Conservation (phyloP, 73 alveolate genomes). For the Effrenium voratum region DNA sequence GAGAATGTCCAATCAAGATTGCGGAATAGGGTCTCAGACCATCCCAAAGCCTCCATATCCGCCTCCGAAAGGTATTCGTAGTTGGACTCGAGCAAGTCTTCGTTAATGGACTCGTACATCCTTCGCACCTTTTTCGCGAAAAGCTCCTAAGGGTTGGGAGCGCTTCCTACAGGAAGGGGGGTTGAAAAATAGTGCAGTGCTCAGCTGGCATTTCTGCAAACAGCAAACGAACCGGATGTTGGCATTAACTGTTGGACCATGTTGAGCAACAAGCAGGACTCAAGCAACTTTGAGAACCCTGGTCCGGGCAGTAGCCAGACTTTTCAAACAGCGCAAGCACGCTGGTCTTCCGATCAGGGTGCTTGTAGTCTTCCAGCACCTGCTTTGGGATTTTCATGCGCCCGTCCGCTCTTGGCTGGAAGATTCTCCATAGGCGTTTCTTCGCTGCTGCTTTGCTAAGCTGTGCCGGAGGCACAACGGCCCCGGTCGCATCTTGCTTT, state of each 20-base stretch:
- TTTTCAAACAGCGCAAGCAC: not conserved
- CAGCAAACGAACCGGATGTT: too few relatives aligned
- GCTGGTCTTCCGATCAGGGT: not conserved
- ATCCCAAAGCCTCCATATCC: not conserved
- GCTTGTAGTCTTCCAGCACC: not conserved
- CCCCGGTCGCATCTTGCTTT: not conserved
- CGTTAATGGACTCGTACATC: not conserved
- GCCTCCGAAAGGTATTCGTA: not conserved
- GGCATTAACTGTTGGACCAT: too few relatives aligned
- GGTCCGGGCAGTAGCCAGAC: constrained; percentile 2
- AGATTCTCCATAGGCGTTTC: not conserved
- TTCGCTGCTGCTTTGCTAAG: not conserved
- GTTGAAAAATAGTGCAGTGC: too few relatives aligned
- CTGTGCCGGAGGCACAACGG: not conserved
- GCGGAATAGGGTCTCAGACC: not conserved
- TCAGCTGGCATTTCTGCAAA: too few relatives aligned
- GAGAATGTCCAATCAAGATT: not conserved
- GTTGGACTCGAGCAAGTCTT: not conserved
- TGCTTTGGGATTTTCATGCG: not conserved
- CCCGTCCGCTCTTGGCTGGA: not conserved
- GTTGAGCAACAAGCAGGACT: too few relatives aligned
- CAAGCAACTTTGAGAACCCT: not conserved
- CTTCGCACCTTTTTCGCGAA: not conserved
- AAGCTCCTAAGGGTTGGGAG: not conserved
- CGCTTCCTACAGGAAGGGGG: too few relatives aligned